phyloP scores from a whole-genome alignment of 176 grass and related monocot genomes.

The Carex pumila region DNA sequence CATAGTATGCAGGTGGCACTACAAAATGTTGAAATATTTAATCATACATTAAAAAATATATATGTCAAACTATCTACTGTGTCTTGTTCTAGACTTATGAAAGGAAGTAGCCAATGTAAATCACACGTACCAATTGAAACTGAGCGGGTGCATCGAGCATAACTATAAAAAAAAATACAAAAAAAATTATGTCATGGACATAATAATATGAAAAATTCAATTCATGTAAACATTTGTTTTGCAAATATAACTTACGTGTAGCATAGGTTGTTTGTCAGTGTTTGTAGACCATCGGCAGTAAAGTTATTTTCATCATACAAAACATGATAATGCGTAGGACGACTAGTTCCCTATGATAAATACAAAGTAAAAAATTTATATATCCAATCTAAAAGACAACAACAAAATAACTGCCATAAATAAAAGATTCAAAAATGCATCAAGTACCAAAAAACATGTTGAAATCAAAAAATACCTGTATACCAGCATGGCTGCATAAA shows the following conservation, averaged over 20 bases:
- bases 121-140: slow-evolving; percentile 63
- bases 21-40: slow-evolving; percentile 5
- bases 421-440: neutral
- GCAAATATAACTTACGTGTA: slow-evolving; percentile 46
- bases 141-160: slow-evolving; percentile 79
- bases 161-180: slow-evolving; percentile 32
- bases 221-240: neutral
- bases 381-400: neutral
- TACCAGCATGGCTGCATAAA: slow-evolving; percentile 91
- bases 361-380: neutral
- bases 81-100: too few species aligned
- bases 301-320: slow-evolving; percentile 69
- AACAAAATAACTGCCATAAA: neutral
- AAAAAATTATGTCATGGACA: neutral
- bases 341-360: slow-evolving; percentile 53
- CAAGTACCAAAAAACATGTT: neutral
- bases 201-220: neutral
- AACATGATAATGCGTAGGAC: slow-evolving; percentile 74
- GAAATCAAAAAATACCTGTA: slow-evolving; percentile 36
- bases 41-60: neutral
- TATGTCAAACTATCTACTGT: too few species aligned
- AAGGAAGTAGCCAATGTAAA: neutral
- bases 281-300: slow-evolving; percentile 55
- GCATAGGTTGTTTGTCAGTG: slow-evolving; percentile 83
- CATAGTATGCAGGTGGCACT: slow-evolving; percentile 85